A percentile compares a stretch with the other conserved stretches of the same genome.
Evolutionary conservation across 805 yeast genomes (phyloP).

Genomic region (Metschnikowia anglica): DNA sequence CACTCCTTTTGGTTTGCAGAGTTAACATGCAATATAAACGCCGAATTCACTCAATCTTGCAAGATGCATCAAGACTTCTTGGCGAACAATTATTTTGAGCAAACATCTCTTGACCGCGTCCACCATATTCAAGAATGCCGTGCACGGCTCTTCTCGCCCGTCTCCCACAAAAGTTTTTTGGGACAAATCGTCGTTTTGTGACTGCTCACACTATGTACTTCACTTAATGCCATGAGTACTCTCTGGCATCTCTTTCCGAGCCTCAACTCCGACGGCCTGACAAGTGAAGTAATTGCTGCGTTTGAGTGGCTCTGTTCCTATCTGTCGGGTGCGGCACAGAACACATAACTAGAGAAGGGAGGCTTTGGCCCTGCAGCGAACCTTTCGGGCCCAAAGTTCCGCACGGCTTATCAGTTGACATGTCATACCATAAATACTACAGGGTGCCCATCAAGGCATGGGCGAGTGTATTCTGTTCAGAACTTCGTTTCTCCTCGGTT

Average conservation of each 20-base stretch:
- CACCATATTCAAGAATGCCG: not conserved
- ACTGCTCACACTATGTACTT: not conserved
- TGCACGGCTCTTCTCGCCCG: not conserved
- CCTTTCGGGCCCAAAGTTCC: not conserved
- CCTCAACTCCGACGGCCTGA: too few relatives aligned
- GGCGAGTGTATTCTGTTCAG: not conserved
- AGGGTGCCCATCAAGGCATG: not conserved
- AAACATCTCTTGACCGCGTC: not conserved
- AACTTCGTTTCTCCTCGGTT: not conserved
- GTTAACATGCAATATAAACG: too few relatives aligned
- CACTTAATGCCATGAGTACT: too few relatives aligned
- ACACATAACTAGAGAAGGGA: not conserved
- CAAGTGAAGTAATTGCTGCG: too few relatives aligned
- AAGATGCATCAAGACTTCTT: too few relatives aligned
- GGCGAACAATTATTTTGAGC: not conserved
- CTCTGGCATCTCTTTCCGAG: too few relatives aligned
- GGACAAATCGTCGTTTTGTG: not conserved
- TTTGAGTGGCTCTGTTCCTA: too few relatives aligned
- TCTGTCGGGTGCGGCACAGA: not conserved
- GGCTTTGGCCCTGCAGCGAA: conserved; percentile 3
- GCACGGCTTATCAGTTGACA: conserved; percentile 5
- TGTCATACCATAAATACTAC: not conserved
- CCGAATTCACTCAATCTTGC: too few relatives aligned
- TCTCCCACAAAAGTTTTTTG: not conserved
- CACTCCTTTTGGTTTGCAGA: too few relatives aligned